Conservation (phyloP, 1,284 basidiomycete species). For the Pseudozyma sp. region DNA sequence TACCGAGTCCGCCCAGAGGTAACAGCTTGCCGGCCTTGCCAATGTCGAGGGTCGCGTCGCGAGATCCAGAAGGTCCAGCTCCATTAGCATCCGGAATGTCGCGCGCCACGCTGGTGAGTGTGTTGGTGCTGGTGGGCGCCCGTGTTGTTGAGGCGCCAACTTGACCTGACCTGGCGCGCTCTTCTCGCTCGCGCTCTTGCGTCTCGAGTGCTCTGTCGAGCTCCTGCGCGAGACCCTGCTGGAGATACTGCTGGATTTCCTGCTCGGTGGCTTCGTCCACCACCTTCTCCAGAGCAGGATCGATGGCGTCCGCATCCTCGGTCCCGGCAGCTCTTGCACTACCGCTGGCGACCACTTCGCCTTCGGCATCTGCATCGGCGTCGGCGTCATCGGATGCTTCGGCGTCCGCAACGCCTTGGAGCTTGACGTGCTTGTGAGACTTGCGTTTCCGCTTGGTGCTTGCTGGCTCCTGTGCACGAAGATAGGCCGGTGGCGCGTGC, state of each 20-base stretch:
- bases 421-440: conserved; percentile 59
- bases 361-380: conserved; percentile 73
- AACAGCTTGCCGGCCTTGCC: conserved; percentile 45
- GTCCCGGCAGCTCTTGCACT: conserved; percentile 47
- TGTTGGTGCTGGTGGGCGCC: not conserved
- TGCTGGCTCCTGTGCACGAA: conserved; percentile 76
- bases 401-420: conserved; percentile 37
- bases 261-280: conserved; percentile 61
- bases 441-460: conserved; percentile 73
- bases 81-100: conserved; percentile 35
- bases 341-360: conserved; percentile 23
- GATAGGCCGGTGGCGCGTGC: conserved; percentile 83
- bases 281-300: conserved; percentile 55
- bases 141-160: not conserved
- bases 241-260: conserved; percentile 58
- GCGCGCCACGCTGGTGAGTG: conserved; percentile 2
- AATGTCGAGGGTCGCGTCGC: conserved; percentile 35
- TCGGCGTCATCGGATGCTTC: conserved; percentile 14
- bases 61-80: conserved; percentile 21
- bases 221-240: conserved; percentile 53
- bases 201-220: conserved; percentile 55
- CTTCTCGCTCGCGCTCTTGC: conserved; percentile 52
- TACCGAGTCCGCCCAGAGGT: conserved; percentile 53
- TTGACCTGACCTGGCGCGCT: conserved; percentile 49
- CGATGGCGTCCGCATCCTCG: conserved; percentile 21